Evolutionary conservation across 352 stramenopile species (phyloP).

Genomic region (Pythium apleroticum): DNA sequence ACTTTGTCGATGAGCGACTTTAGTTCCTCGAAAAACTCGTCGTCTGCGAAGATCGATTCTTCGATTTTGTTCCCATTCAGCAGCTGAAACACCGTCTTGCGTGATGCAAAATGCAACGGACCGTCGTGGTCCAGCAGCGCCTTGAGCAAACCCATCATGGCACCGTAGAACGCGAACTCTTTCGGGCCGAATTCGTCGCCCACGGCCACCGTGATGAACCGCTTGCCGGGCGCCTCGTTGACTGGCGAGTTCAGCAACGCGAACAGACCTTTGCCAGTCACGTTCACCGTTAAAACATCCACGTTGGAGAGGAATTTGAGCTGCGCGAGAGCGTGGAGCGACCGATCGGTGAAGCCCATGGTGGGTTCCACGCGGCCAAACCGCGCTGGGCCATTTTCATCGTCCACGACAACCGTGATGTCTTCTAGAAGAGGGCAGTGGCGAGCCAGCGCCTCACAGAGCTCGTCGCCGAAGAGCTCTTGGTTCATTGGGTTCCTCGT

Average conservation of each 20-base stretch:
- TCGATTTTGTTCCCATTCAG: neutral
- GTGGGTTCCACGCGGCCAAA: neutral
- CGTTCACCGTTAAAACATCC: conserved; percentile 16
- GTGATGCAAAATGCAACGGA: neutral
- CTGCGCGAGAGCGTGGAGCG: conserved; percentile 10
- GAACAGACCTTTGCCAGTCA: conserved; percentile 21
- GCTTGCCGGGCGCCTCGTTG: neutral
- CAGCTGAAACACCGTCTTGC: neutral
- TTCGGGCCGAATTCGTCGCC: conserved; percentile 4
- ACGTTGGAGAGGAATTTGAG: conserved; percentile 6
- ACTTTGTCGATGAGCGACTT: neutral
- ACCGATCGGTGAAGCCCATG: conserved; percentile 19
- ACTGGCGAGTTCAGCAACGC: neutral
- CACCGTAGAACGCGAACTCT: neutral
- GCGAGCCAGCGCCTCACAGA: conserved; percentile 11
- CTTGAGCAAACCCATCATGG: neutral
- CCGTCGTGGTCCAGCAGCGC: neutral
- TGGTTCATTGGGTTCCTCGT: conserved; percentile 13
- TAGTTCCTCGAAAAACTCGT: neutral
- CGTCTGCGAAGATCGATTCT: too few relatives aligned
- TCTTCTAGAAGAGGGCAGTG: conserved; percentile 12
- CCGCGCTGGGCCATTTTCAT: neutral
- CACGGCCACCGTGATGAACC: conserved; percentile 1
- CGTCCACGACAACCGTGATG: conserved; percentile 5
- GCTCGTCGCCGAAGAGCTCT: conserved; percentile 8